phyloP scores from a whole-genome alignment of 495 filamentous ascomycete genomes.

The Hapsidospora chrysogenum region DNA sequence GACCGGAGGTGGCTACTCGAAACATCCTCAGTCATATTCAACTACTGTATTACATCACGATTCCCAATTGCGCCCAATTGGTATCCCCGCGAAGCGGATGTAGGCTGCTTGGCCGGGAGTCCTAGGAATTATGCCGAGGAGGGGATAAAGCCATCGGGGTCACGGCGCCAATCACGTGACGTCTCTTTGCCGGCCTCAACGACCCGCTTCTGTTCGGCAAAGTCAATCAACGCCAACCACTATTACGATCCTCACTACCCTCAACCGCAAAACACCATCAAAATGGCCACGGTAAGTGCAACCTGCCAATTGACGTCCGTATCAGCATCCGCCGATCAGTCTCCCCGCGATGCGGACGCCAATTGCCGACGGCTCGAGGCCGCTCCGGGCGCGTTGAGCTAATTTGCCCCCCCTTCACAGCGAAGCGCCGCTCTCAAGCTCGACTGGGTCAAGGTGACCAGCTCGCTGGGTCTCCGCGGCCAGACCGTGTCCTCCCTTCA shows the following conservation, averaged over 20 bases:
- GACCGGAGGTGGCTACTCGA: no score
- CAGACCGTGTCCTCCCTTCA: slow-evolving; percentile 79
- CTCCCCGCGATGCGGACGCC: neutral
- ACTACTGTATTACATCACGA: no score
- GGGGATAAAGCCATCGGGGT: no score
- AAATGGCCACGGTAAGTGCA: slow-evolving; percentile 1
- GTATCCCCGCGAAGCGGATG: no score
- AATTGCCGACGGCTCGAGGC: neutral
- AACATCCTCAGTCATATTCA: no score
- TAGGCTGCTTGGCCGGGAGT: no score
- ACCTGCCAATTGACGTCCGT: slow-evolving; percentile 5
- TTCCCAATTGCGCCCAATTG: no score
- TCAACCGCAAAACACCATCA: neutral
- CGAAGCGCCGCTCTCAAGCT: slow-evolving; percentile 97
- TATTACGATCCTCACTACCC: neutral
- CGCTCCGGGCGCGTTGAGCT: slow-evolving; percentile 17
- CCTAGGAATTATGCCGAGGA: no score
- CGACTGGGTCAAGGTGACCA: slow-evolving; percentile 88
- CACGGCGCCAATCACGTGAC: neutral
- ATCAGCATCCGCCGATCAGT: slow-evolving; percentile 1
- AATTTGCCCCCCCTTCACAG: slow-evolving; percentile 39
- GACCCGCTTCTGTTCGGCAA: slow-evolving; percentile 3
- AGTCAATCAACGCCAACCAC: slow-evolving; percentile 1
- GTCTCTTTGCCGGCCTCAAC: neutral
- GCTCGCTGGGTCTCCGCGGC: slow-evolving; percentile 87